Percentiles rank a stretch among this genome's conserved stretches.
These are phyloP conservation scores for Cytospora mali DNA, from an alignment of 2,329 filamentous ascomycete genomes.

Conservation along the genomic window DNA sequence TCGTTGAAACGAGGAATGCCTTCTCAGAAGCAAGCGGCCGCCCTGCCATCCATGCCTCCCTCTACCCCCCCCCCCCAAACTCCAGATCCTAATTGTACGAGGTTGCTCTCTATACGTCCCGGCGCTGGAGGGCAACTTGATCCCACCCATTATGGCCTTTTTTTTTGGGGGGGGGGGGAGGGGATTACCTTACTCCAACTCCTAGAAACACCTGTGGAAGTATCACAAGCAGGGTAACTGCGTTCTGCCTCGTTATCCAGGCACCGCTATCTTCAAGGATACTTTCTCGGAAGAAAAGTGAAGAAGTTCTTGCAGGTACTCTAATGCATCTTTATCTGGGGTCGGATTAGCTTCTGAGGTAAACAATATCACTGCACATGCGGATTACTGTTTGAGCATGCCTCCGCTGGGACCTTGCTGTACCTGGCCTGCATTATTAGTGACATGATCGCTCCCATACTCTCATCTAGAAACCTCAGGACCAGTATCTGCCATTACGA, in stretches of 20 bases:
- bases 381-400: not conserved
- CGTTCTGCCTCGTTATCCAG: not conserved
- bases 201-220: conserved; percentile 28
- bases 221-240: conserved; percentile 25
- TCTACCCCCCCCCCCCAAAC: not conserved
- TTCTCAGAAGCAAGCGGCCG: not conserved
- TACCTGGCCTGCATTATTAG: not conserved
- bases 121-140: too few relatives aligned
- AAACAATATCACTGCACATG: not conserved
- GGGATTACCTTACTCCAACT: conserved; percentile 23
- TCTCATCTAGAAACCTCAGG: not conserved
- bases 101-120: not conserved
- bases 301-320: not conserved
- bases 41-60: not conserved
- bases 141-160: too few relatives aligned
- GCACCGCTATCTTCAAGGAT: not conserved
- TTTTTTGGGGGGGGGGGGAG: too few relatives aligned
- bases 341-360: not conserved
- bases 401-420: not conserved
- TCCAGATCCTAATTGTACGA: not conserved
- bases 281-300: too few relatives aligned
- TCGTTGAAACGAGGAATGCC: not conserved
- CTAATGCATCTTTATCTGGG: not conserved
- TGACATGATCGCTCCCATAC: not conserved
- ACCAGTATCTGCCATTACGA: not conserved